Percentiles rank a stretch among this genome's conserved stretches.
These are phyloP conservation scores for Aspergillus sojae DNA, from an alignment of 2,329 filamentous ascomycete species.

Conservation along the genomic window DNA sequence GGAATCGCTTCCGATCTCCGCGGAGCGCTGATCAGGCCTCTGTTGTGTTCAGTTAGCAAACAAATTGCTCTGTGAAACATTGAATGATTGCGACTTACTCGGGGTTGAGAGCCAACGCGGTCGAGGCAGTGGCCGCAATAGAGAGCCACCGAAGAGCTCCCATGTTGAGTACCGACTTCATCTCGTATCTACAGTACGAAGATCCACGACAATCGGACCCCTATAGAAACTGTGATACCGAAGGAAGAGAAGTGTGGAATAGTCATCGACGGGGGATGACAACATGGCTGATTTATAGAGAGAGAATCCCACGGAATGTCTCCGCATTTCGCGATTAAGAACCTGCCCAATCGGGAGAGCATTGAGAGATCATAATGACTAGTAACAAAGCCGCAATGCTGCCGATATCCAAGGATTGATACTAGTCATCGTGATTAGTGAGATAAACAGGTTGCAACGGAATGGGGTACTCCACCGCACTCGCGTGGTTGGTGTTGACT, in stretches of 20 bases:
- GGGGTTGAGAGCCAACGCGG: constrained; percentile 30
- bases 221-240: background rate
- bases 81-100: constrained; percentile 26
- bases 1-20: constrained; percentile 40
- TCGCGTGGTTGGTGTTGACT: background rate
- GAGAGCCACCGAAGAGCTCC: constrained; percentile 28
- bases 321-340: constrained; percentile 1
- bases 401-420: background rate
- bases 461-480: background rate
- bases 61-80: background rate
- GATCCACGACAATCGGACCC: background rate
- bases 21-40: constrained; percentile 41
- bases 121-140: constrained; percentile 25
- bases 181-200: background rate
- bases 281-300: background rate
- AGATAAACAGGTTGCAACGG: constrained; percentile 11
- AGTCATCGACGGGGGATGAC: background rate
- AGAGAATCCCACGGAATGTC: background rate
- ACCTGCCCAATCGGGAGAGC: constrained; percentile 6
- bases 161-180: constrained; percentile 20
- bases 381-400: background rate
- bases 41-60: constrained; percentile 13
- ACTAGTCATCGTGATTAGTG: background rate
- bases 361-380: background rate
- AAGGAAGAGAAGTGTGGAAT: background rate